Evolutionary conservation across 1,284 basidiomycete genomes (phyloP), one percentile per base, ranked within the genome.

Genomic region (Puccinia hordei): DNA sequence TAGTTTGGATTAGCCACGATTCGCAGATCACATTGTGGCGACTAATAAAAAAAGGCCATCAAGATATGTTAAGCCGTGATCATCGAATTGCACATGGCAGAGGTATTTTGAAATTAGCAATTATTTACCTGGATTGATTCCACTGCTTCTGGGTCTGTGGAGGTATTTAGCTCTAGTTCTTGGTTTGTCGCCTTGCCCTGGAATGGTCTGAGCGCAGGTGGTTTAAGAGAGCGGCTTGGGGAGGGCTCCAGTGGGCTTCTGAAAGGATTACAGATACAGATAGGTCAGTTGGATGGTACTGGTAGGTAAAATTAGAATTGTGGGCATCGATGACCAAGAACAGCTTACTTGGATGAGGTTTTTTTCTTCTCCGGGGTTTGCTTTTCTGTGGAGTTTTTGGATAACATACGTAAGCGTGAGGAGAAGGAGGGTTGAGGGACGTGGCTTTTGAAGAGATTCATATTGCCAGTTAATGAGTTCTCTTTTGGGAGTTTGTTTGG

Each of bases 391-490:
- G 44, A 55, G 24, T 35, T 72, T 27, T 35, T 53, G 24, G 69
- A 72, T 49, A 72, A 72, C 2, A 72, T 49, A 38, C 69, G 69
- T 33, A 72, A 33, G 33, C 69, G 69, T 35, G 30, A 72, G 30
- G 49, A 72, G 24, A 68, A 68, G n/a, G 66, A 68, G 44, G 69
- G 30, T 33, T 72, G 44, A 55, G 10, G 2, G 19, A 24, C 49
- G 4, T 33, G 44, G 33, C 44, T 19, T 53, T 72, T 72, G 27
- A 53, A 53, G 30, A 72, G 38, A 72, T 46, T 51, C 69, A 72
- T 72, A 33, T 55, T 51, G 33, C 69, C 30, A 49, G 49, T 4
- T 2, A 49, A 55, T 27, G 24, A 13, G n/a, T 17, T 72, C 2
- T 72, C 69, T 51, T 38, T 55, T 19, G 69, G n/a, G 17, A 24